Base-by-base conservation (phyloP, 371 early-diverging fungal species). In the Lichtheimia corymbifera region DNA sequence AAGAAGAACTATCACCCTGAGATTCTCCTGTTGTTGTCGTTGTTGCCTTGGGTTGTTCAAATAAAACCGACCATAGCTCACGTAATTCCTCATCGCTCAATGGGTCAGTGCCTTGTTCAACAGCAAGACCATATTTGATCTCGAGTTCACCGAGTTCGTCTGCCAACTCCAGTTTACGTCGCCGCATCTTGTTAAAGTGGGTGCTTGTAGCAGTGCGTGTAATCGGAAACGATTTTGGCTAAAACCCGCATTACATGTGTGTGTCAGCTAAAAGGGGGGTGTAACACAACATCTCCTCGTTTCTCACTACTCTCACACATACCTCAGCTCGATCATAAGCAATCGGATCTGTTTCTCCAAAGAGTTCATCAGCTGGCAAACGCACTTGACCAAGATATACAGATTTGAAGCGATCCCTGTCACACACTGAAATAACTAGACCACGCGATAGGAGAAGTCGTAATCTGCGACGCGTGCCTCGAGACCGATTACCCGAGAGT, bases 351-450 rank as follows among this genome's bases (percentile, higher is more conserved):
- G 41, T 42, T 22, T 56, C 57, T 22, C 55, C 44, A 58, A 75
- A 78, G 18, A 80, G 27, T 1, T 69, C 65, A 6, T 74, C 71
- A 15, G 72, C 40, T 2, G 75, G 51, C 50, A 72, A 67, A 49
- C 55, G 66, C 14, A 63, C 17, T 64, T 75, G 75, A 6, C 80
- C 77, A 12, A 80, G 44, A 50, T 74, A 74, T 18, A 73, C 68
- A 4, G 75, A 73, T 11, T 68, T 65, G 28, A 80, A 80, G 12
- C 75, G 61, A 49, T 77, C 80, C 59, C 77, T 80, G 27, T 63
- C 64, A 22, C 71, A 80, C 4, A 77, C 67, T 24, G 72, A 62
- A 9, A 75, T 53, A 20, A 64, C 55, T 3, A 80, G 53, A 4
- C 80, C 80, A 2, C 71, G 65, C 4, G 70, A 59, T 47, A 58